Percentiles rank a stretch among this genome's conserved stretches.
Evolutionary conservation across 192 early-diverging fungal genomes (phyloP).

Genomic region (Spizellomyces sp.): DNA sequence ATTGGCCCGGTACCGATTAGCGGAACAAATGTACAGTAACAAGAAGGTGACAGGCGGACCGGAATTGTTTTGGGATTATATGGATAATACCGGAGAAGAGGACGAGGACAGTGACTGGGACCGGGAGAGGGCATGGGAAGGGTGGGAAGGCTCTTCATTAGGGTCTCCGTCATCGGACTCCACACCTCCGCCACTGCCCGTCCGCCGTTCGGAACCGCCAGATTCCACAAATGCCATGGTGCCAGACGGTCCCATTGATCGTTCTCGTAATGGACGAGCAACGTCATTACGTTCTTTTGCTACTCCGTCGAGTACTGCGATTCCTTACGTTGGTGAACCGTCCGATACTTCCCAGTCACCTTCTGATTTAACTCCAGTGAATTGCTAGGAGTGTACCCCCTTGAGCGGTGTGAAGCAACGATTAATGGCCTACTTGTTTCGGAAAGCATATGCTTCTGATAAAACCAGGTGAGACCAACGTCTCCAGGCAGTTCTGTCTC

Average conservation of each 20-base stretch:
- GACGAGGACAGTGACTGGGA: background rate
- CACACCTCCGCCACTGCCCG: background rate
- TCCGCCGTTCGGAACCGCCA: background rate
- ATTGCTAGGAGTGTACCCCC: no score
- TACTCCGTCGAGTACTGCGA: no score
- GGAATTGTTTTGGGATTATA: no score
- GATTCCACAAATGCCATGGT: background rate
- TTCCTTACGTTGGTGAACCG: no score
- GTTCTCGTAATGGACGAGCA: no score
- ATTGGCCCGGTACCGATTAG: slow-evolving; percentile 45
- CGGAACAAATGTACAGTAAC: slow-evolving; percentile 41
- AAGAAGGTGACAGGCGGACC: background rate
- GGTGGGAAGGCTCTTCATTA: background rate
- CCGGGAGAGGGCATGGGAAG: background rate
- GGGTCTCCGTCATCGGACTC: background rate
- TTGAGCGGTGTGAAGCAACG: slow-evolving; percentile 72
- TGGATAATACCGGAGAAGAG: no score
- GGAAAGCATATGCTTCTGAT: slow-evolving; percentile 51
- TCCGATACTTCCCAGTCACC: no score
- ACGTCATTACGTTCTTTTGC: no score
- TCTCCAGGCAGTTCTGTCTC: background rate
- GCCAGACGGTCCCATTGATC: background rate
- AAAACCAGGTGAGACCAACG: slow-evolving; percentile 34
- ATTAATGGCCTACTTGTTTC: slow-evolving; percentile 65
- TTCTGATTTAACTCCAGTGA: no score